Evolutionary conservation across 805 yeast species (phyloP), one percentile per base, ranked within the genome.

Genomic region (Yarrowia bubula): DNA sequence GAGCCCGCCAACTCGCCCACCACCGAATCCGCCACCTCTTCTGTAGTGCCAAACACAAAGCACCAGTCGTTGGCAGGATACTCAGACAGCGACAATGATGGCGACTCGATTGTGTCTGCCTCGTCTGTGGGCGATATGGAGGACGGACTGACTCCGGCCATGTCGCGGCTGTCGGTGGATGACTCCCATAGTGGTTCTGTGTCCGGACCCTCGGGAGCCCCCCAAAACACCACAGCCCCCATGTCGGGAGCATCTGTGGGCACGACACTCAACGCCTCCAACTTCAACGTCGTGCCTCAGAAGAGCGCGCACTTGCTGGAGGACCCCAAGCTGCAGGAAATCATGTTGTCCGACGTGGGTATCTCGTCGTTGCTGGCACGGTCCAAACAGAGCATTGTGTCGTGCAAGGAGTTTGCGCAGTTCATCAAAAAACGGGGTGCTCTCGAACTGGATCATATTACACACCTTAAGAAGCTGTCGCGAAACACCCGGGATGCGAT

Each of bases 351-450:
- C 3, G 78, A 76, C 58, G 81, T 85, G 6, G 89, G 96, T 1
- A 82, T 91, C 62, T 95, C 89, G 67, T 81, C 90, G 0, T 79
- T 93, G 17, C 79, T 92, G 60, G 77, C 81, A 1, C 81, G 96
- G 46, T 80, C 92, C 66, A 93, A 93, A 76, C 93, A 88, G 74
- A 85, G 92, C 66, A 80, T 92, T 48, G 81, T 81, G 67, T 86
- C 96, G 0, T 87, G 96, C 69, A 97, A 92, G 71, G 98, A 95
- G 72, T 87, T 91, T 70, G 80, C 90, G 33, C 84, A 85, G 69
- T 95, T 84, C 75, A 78, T 93, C 65, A 88, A 88, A 73, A 89
- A 87, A 75, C 88, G 89, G 71, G 91, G 91, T 33, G 77, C 83
- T 38, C 81, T 87, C 62, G 97, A 91, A 74, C 89, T 87, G 69